phyloP scores from a whole-genome alignment of 2,329 filamentous ascomycete genomes.

The Emergomyces orientalis region DNA sequence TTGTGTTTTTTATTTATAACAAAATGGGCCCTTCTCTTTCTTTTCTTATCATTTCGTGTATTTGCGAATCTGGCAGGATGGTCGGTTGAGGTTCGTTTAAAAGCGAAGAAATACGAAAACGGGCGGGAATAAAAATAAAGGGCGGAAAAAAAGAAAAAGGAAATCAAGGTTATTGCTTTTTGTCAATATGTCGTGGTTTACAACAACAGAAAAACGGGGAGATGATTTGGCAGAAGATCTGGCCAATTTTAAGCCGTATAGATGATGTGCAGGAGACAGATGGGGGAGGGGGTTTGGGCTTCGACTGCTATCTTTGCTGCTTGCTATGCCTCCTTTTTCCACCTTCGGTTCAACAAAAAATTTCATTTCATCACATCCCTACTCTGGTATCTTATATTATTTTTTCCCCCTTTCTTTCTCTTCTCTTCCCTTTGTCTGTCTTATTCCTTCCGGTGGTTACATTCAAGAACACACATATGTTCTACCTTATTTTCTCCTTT shows the following conservation, averaged over 20 bases:
- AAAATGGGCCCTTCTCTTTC: not conserved
- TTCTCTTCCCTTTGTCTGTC: not conserved
- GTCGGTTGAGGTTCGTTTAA: not conserved
- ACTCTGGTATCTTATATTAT: not conserved
- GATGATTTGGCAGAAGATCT: not conserved
- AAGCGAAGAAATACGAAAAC: not conserved
- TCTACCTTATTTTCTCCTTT: not conserved
- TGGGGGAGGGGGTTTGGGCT: not conserved
- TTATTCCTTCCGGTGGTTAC: conserved; percentile 1
- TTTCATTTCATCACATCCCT: not conserved
- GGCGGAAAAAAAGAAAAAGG: not conserved
- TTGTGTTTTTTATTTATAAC: not conserved
- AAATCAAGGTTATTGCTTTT: no score
- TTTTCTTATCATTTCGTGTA: not conserved
- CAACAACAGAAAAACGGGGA: not conserved
- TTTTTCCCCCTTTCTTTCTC: not conserved
- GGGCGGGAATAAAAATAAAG: not conserved
- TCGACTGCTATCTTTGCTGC: not conserved
- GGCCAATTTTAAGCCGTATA: not conserved
- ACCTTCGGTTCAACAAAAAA: not conserved
- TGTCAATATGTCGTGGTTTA: no score
- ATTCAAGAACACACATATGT: not conserved
- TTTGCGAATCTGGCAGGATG: conserved; percentile 2
- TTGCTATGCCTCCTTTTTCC: not conserved
- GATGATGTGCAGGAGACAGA: no score